A percentile compares a stretch with the other conserved stretches of the same genome.
Evolutionary conservation across 306 rosid genomes (phyloP).

Genomic region (Trifolium subterraneum): DNA sequence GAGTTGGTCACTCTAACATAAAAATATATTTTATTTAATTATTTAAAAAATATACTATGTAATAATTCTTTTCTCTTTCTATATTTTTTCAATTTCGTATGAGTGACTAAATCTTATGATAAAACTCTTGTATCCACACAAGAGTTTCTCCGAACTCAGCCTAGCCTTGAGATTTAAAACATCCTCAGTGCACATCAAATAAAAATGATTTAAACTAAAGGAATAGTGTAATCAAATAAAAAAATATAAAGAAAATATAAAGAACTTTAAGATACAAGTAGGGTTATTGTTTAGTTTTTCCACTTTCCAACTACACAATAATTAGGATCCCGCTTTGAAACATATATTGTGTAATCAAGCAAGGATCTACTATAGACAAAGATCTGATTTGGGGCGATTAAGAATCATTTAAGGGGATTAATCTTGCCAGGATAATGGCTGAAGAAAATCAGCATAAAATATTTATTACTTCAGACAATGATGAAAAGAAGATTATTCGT

Average conservation of each 20-base stretch:
- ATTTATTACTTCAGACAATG: slow-evolving; percentile 7
- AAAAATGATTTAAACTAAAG: too few species aligned
- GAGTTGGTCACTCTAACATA: too few species aligned
- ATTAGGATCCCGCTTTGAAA: neutral
- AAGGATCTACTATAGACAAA: neutral
- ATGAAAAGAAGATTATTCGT: slow-evolving; percentile 46
- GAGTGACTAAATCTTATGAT: too few species aligned
- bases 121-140: too few species aligned
- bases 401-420: slow-evolving; percentile 2
- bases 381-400: neutral
- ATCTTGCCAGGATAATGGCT: slow-evolving; percentile 27
- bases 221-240: neutral
- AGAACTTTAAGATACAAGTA: neutral
- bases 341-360: neutral
- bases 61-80: too few species aligned
- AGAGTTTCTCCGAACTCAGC: too few species aligned
- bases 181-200: too few species aligned
- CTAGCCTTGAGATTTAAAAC: too few species aligned
- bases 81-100: too few species aligned
- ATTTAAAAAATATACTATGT: too few species aligned
- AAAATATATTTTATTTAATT: too few species aligned
- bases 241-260: neutral
- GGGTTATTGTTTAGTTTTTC: neutral
- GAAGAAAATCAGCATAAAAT: slow-evolving; percentile 28
- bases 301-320: neutral